phyloP scores from a whole-genome alignment of 495 filamentous ascomycete species.

The Penicillium silybi region DNA sequence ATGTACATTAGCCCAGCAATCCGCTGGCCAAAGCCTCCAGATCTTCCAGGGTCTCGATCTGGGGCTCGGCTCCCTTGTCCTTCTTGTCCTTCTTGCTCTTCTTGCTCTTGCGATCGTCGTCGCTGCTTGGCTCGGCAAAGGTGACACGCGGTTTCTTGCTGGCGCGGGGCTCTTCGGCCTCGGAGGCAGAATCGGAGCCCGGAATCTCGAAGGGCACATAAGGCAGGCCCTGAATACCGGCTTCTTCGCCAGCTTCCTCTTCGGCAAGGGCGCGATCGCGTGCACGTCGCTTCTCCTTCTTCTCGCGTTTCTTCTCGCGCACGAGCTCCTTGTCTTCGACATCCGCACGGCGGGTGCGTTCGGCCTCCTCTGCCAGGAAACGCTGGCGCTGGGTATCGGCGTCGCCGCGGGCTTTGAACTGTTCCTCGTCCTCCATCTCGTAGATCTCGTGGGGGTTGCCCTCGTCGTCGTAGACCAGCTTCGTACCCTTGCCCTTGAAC shows the following conservation, averaged over 20 bases:
- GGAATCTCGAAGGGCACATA: constrained; percentile 32
- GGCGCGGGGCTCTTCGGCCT: constrained; percentile 28
- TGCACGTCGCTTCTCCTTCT: constrained; percentile 79
- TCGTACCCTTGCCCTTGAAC: constrained; percentile 77
- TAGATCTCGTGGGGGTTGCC: constrained; percentile 80
- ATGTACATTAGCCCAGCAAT: constrained; percentile 54
- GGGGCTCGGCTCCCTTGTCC: constrained; percentile 40
- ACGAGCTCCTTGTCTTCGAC: constrained; percentile 73
- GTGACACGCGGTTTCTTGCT: constrained; percentile 45
- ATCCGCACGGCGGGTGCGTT: constrained; percentile 73
- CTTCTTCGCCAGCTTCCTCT: constrained; percentile 38
- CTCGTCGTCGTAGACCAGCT: constrained; percentile 88
- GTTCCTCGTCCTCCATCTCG: constrained; percentile 77
- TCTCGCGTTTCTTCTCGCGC: constrained; percentile 77
- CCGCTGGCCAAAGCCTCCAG: constrained; percentile 84
- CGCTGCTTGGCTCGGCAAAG: constrained; percentile 31
- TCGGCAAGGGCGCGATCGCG: constrained; percentile 57
- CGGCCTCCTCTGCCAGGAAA: constrained; percentile 71
- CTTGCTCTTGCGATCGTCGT: constrained; percentile 41
- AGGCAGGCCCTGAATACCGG: constrained; percentile 41
- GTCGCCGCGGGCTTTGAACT: constrained; percentile 69
- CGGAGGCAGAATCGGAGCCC: constrained; percentile 28
- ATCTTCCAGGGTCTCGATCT: constrained; percentile 84
- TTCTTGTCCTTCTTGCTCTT: constrained; percentile 37
- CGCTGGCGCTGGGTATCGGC: constrained; percentile 67